Percentiles rank a stretch among this genome's conserved stretches.
phyloP scores from a whole-genome alignment of 192 early-diverging fungal genomes.

The Backusella macrospora region DNA sequence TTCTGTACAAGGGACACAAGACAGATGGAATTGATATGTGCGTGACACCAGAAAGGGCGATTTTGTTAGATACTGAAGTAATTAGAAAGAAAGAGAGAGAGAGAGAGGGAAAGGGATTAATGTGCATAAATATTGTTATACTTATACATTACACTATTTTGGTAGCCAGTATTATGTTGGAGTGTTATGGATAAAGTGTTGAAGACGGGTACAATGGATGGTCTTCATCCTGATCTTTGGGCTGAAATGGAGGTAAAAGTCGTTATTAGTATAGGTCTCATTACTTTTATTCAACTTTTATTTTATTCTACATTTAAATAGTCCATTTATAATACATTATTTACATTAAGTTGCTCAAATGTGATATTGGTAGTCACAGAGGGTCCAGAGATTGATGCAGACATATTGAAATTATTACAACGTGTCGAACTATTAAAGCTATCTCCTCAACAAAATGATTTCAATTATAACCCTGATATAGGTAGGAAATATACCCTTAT shows the following conservation, averaged over 20 bases:
- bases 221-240: slow-evolving; percentile 45
- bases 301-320: slow-evolving; percentile 28
- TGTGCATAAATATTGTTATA: neutral
- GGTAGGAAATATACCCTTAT: slow-evolving; percentile 22
- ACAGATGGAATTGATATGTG: slow-evolving; percentile 67
- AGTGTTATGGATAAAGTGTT: slow-evolving; percentile 49
- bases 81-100: neutral
- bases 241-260: slow-evolving; percentile 40
- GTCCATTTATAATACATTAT: slow-evolving; percentile 53
- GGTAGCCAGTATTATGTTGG: slow-evolving; percentile 53
- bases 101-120: neutral
- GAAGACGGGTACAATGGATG: slow-evolving; percentile 41
- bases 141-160: neutral
- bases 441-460: slow-evolving; percentile 15
- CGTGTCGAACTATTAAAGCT: slow-evolving; percentile 41
- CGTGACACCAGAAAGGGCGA: slow-evolving; percentile 62
- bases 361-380: slow-evolving; percentile 62
- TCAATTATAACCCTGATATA: slow-evolving; percentile 43
- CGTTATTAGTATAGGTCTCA: neutral
- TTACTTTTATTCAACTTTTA: neutral
- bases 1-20: slow-evolving; percentile 44
- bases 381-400: slow-evolving; percentile 38
- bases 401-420: slow-evolving; percentile 31
- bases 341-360: slow-evolving; percentile 67
- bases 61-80: slow-evolving; percentile 60